These are phyloP conservation scores for Talaromyces amestolkiae DNA, from an alignment of 2,329 filamentous ascomycete species.

Conservation along the genomic window DNA sequence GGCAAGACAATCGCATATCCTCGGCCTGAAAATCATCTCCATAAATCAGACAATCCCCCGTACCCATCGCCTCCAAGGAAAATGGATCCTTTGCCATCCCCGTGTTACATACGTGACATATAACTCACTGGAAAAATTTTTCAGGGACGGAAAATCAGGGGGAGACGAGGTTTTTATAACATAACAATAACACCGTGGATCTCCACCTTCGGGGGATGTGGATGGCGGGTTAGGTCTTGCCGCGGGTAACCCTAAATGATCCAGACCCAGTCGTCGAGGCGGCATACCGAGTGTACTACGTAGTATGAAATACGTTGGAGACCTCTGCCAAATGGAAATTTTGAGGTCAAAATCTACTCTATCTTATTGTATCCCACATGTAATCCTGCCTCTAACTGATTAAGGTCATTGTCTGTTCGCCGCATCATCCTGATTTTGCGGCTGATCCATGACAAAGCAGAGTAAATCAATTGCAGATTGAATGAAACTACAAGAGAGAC, in stretches of 20 bases:
- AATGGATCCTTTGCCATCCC: slow-evolving; percentile 1
- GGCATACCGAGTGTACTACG: background rate
- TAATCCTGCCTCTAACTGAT: background rate
- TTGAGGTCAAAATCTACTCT: too few species aligned
- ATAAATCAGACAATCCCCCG: background rate
- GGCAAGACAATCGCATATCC: background rate
- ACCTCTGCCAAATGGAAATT: too few species aligned
- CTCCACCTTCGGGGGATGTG: background rate
- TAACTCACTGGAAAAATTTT: background rate
- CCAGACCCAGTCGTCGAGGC: background rate
- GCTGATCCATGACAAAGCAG: background rate
- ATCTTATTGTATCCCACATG: background rate
- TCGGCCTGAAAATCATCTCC: background rate
- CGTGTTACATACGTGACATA: background rate
- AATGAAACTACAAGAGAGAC: background rate
- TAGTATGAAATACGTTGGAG: background rate
- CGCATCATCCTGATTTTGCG: background rate
- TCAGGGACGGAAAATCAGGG: background rate
- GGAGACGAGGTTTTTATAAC: background rate
- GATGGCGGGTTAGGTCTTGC: background rate
- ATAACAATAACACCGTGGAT: background rate
- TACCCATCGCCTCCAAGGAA: background rate
- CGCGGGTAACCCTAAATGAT: background rate
- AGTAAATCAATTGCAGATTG: background rate
- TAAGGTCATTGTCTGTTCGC: background rate